phyloP scores from a whole-genome alignment of 768 basidiomycete species.

The Clavulina sp. region DNA sequence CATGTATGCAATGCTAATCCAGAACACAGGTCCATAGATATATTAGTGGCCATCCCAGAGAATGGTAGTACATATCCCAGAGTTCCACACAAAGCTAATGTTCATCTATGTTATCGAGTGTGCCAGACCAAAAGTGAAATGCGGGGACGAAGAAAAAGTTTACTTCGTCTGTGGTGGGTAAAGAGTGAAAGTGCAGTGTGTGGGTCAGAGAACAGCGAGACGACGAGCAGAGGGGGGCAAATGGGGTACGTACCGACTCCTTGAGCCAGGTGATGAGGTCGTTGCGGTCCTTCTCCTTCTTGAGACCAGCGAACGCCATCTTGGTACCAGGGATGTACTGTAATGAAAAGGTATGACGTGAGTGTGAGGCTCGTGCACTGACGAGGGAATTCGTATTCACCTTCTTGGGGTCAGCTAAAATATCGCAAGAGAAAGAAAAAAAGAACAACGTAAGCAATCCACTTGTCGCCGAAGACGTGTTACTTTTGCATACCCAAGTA shows the following conservation, averaged over 20 bases:
- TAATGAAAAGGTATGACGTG: not conserved
- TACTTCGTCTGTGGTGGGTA: too few relatives aligned
- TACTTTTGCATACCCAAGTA: constrained; percentile 32
- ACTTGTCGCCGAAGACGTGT: not conserved
- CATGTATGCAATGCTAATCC: too few relatives aligned
- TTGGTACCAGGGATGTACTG: constrained; percentile 93
- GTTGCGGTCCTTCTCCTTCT: constrained; percentile 96
- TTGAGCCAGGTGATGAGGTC: constrained; percentile 81
- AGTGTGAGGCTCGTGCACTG: not conserved
- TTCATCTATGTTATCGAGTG: too few relatives aligned
- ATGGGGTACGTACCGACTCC: constrained; percentile 36
- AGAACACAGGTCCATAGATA: too few relatives aligned
- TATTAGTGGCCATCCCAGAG: too few relatives aligned
- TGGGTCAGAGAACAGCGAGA: too few relatives aligned
- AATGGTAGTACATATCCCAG: too few relatives aligned
- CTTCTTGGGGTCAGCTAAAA: constrained; percentile 73
- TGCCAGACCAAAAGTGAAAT: too few relatives aligned
- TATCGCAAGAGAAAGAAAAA: not conserved
- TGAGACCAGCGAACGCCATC: constrained; percentile 97
- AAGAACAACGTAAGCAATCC: not conserved
- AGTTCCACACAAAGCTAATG: too few relatives aligned
- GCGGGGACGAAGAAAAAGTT: too few relatives aligned
- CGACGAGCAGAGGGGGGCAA: too few relatives aligned
- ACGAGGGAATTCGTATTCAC: constrained; percentile 25
- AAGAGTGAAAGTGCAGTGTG: too few relatives aligned